Base-by-base conservation (phyloP, 768 basidiomycete species). In the Agaricus subrufescens region DNA sequence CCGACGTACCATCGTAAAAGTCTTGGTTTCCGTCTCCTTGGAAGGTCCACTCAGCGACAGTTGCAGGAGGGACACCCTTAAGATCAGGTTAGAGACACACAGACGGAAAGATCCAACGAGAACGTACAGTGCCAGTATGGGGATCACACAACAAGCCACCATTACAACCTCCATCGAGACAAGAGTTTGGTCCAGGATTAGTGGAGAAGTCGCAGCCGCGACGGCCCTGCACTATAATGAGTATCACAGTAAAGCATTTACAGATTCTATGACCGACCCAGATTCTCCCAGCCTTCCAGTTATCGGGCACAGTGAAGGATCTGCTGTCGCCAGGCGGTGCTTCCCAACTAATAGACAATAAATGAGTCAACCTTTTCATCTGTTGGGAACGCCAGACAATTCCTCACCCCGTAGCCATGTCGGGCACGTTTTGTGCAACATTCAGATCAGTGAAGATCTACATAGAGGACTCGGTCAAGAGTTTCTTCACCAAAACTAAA, bases 1-100 rank as follows among this genome's bases (percentile, higher is more conserved):
- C 12, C 23, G 25, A 61, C 70, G 12, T 50, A 84, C 84, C 80
- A 65, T 87, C 85, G 52, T 86, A 88, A 58, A 71, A 84, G 59
- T 88, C 87, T 1, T 42, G 26, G 46, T 71, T 74, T 11, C 71
- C 75, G 43, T 66, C 63, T 1, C 64, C 75, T 60, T 72, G 61
- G 8, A 88, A 67, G n/a, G 83, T 87, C 71, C 80, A 88, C 61
- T 89, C 86, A 1, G 87, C 87, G 38, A 89, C 70, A 3, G 80
- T 78, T 10, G 82, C 86, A 43, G 88, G 88, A 31, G 86, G 85
- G 15, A 84, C 77, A 49, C 83, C 84, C 75, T 76, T 15, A 9
- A 39, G 3, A 34, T 26, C 38, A 15, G 12, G 10, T 42, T 19
- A 19, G 14, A 14, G 40, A 15, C n/a, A 19, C 7, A 2, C 40